phyloP scores from a whole-genome alignment of 768 basidiomycete genomes.

The Mycena olivaceomarginata region DNA sequence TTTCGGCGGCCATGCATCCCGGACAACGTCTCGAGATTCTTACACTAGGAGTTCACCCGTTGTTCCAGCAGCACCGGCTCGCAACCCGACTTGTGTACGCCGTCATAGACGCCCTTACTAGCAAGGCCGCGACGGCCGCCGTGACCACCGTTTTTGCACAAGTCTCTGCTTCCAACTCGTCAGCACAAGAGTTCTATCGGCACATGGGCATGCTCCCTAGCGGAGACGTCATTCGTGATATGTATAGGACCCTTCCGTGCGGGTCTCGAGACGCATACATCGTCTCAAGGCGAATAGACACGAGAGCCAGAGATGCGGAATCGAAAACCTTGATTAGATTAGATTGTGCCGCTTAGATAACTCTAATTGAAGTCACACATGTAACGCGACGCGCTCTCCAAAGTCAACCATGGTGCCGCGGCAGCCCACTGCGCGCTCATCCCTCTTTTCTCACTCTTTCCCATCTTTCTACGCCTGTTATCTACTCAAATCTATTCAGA shows the following conservation, averaged over 20 bases:
- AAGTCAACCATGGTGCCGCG: constrained; percentile 12
- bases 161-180: constrained; percentile 64
- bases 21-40: constrained; percentile 67
- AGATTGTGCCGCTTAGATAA: background rate
- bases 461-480: constrained; percentile 91
- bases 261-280: constrained; percentile 66
- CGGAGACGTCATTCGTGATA: constrained; percentile 58
- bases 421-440: constrained; percentile 43
- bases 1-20: constrained; percentile 61
- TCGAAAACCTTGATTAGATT: background rate
- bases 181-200: constrained; percentile 65
- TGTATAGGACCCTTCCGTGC: constrained; percentile 60
- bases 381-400: background rate
- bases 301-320: background rate
- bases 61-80: constrained; percentile 64
- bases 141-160: constrained; percentile 62
- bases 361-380: background rate
- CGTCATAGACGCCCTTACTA: constrained; percentile 47
- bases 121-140: constrained; percentile 47
- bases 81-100: constrained; percentile 55
- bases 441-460: constrained; percentile 64
- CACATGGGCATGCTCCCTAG: constrained; percentile 62
- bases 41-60: constrained; percentile 70
- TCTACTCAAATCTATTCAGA: constrained; percentile 81
- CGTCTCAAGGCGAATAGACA: constrained; percentile 58